phyloP scores from a whole-genome alignment of 768 basidiomycete genomes.

The Boletus rex-veris region DNA sequence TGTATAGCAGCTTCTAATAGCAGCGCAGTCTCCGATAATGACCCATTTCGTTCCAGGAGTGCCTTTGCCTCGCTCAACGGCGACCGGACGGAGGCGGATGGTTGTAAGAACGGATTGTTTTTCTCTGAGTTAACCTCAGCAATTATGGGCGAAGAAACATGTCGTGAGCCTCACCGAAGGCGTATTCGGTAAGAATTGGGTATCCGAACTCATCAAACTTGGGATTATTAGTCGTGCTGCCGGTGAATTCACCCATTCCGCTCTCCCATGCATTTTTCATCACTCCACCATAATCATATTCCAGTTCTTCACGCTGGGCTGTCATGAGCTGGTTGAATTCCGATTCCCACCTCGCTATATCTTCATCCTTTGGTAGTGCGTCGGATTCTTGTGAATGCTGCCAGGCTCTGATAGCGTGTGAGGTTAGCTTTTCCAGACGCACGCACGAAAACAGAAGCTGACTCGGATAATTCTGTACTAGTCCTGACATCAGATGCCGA shows the following conservation, averaged over 20 bases:
- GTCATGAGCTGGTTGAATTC: slow-evolving; percentile 79
- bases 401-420: slow-evolving; percentile 49
- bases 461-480: slow-evolving; percentile 54
- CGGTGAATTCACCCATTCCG: slow-evolving; percentile 44
- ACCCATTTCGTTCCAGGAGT: slow-evolving; percentile 75
- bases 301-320: slow-evolving; percentile 59
- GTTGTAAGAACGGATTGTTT: slow-evolving; percentile 67
- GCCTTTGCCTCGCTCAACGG: slow-evolving; percentile 68
- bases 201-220: slow-evolving; percentile 72
- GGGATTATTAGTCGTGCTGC: slow-evolving; percentile 30
- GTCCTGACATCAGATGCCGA: slow-evolving; percentile 34
- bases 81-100: slow-evolving; percentile 45
- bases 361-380: slow-evolving; percentile 53
- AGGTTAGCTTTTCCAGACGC: slow-evolving; percentile 3
- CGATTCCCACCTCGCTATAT: slow-evolving; percentile 78
- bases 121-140: slow-evolving; percentile 44
- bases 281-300: slow-evolving; percentile 55
- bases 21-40: slow-evolving; percentile 81
- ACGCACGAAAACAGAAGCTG: slow-evolving; percentile 14
- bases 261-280: slow-evolving; percentile 68
- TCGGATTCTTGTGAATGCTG: slow-evolving; percentile 57
- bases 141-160: neutral
- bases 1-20: slow-evolving; percentile 91
- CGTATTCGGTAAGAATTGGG: slow-evolving; percentile 68
- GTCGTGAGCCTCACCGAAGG: slow-evolving; percentile 59